phyloP scores from a whole-genome alignment of 1,139 yeast genomes.

The Arxiozyma telluris region DNA sequence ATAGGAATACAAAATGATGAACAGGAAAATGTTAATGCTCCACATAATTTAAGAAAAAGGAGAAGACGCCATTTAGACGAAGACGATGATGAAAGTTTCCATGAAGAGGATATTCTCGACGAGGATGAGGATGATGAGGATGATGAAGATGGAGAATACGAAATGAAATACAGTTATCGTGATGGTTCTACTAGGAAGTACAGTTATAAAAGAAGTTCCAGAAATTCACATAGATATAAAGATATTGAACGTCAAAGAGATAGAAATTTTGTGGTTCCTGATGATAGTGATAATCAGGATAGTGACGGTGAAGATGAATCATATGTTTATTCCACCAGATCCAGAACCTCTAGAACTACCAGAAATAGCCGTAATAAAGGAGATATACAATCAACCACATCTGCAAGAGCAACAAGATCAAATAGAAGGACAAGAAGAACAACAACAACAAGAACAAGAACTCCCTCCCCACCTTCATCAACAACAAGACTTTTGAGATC shows the following conservation, averaged over 20 bases:
- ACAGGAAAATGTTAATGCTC: neutral
- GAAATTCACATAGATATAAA: neutral
- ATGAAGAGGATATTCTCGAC: conserved; percentile 24
- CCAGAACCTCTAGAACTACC: conserved; percentile 14
- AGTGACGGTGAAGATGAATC: conserved; percentile 1
- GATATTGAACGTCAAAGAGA: conserved; percentile 2
- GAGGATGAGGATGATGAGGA: conserved; percentile 17
- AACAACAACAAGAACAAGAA: neutral
- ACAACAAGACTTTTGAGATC: conserved; percentile 5
- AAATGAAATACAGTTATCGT: conserved; percentile 4
- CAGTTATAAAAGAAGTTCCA: neutral
- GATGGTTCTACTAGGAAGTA: conserved; percentile 1
- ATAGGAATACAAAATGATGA: neutral
- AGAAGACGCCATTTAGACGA: conserved; percentile 15
- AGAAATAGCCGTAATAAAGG: conserved; percentile 7
- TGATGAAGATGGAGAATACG: conserved; percentile 18
- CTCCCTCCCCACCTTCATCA: conserved; percentile 5
- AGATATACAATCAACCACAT: neutral
- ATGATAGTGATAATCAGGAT: neutral
- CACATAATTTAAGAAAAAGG: conserved; percentile 13
- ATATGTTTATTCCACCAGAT: conserved; percentile 3
- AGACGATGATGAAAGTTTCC: conserved; percentile 28
- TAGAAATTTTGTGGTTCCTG: conserved; percentile 3
- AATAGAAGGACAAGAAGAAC: neutral
- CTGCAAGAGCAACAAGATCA: neutral